Percentiles rank a stretch among this genome's conserved stretches.
phyloP scores from a whole-genome alignment of 2,329 filamentous ascomycete species.

The Tolypocladium paradoxum region DNA sequence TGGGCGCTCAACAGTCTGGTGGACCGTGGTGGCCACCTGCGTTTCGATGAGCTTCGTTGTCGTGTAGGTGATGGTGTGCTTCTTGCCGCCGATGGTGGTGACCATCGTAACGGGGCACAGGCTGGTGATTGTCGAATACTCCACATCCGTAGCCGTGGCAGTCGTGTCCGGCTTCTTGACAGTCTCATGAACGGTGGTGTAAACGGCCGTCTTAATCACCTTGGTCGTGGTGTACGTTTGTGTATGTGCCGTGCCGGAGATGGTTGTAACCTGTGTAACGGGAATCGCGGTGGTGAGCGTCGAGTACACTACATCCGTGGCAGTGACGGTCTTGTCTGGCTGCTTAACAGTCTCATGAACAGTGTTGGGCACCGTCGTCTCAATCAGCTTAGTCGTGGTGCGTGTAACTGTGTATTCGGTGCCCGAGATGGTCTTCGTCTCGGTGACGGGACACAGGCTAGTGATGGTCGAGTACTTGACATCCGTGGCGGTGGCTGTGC shows the following conservation, averaged over 20 bases:
- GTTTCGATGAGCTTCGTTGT: constrained; percentile 27
- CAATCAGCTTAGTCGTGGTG: constrained; percentile 12
- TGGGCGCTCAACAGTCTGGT: constrained; percentile 9
- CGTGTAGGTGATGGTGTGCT: constrained; percentile 23
- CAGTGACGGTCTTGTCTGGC: constrained; percentile 22
- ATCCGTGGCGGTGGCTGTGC: constrained; percentile 20
- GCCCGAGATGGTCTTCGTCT: constrained; percentile 19
- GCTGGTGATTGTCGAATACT: constrained; percentile 31
- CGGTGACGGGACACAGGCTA: constrained; percentile 29
- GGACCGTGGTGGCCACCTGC: constrained; percentile 18
- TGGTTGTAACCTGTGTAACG: constrained; percentile 24
- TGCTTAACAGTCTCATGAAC: constrained; percentile 17
- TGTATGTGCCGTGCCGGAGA: constrained; percentile 7
- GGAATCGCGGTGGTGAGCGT: constrained; percentile 33
- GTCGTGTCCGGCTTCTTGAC: constrained; percentile 5
- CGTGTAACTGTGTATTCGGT: constrained; percentile 11
- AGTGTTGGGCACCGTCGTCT: constrained; percentile 17
- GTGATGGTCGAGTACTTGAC: constrained; percentile 29
- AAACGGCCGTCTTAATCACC: constrained; percentile 15
- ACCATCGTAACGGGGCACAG: constrained; percentile 27
- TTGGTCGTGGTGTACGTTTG: constrained; percentile 12
- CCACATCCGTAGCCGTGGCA: constrained; percentile 6
- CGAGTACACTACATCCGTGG: constrained; percentile 23
- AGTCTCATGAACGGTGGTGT: constrained; percentile 22
- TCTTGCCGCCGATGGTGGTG: constrained; percentile 29